These are phyloP conservation scores for Ceriops zippeliana DNA, from an alignment of 345 rosid genomes.

Conservation along the genomic window DNA sequence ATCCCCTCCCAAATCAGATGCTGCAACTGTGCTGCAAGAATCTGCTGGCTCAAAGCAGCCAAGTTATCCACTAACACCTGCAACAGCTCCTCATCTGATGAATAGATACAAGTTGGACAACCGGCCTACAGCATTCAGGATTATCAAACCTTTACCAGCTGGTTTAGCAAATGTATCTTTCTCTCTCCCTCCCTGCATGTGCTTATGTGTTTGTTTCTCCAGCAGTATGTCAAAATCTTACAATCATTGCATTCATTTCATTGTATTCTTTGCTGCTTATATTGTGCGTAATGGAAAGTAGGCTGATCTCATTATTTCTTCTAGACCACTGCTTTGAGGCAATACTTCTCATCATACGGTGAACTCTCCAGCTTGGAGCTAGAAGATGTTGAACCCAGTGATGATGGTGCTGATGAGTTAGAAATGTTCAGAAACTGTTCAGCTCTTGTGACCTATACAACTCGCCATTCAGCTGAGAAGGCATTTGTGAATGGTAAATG, in stretches of 20 bases:
- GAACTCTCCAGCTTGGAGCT: constrained; percentile 66
- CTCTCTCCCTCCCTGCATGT: constrained; percentile 20
- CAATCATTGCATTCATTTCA: too few species aligned
- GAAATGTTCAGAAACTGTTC: constrained; percentile 39
- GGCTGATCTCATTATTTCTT: constrained; percentile 20
- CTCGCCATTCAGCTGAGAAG: constrained; percentile 70
- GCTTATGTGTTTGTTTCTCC: too few species aligned
- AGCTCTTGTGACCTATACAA: constrained; percentile 50
- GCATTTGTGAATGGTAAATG: constrained; percentile 74
- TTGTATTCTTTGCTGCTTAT: background rate
- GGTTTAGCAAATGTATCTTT: constrained; percentile 68
- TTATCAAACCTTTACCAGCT: constrained; percentile 70
- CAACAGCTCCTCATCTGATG: constrained; percentile 30
- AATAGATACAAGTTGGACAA: constrained; percentile 83
- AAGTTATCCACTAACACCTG: constrained; percentile 32
- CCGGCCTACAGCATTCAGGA: constrained; percentile 69
- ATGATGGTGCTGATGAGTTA: constrained; percentile 28
- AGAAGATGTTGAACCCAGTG: constrained; percentile 45
- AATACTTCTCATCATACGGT: constrained; percentile 68
- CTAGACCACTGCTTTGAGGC: constrained; percentile 65
- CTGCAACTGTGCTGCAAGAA: constrained; percentile 35
- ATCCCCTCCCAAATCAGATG: constrained; percentile 31
- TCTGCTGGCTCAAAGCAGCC: constrained; percentile 42
- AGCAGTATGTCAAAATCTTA: too few species aligned
- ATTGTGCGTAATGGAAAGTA: background rate